Conservation (phyloP, 495 filamentous ascomycete species). For the Hyaloscypha finlandica region DNA sequence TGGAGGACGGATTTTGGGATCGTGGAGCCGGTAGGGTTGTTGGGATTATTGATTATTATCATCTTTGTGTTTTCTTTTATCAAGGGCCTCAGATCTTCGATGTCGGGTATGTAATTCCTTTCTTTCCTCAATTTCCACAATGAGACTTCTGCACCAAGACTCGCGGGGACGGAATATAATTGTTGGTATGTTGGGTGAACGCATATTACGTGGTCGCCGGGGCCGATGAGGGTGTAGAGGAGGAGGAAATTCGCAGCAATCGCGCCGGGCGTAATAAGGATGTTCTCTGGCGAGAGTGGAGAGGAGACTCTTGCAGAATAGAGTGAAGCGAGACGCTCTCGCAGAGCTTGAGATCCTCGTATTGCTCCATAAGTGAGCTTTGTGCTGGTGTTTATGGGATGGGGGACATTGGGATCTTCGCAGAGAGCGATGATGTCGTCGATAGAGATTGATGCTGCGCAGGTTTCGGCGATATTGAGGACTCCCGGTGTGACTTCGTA, state of each 20-base stretch:
- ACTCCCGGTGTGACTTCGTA: conserved; percentile 70
- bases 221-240: conserved; percentile 72
- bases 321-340: conserved; percentile 62
- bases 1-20: conserved; percentile 61
- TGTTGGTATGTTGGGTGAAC: conserved; percentile 92
- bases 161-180: conserved; percentile 74
- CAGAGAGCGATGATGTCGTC: conserved; percentile 64
- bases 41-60: conserved; percentile 72
- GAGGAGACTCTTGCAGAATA: conserved; percentile 59
- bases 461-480: conserved; percentile 87
- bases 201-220: conserved; percentile 87
- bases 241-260: conserved; percentile 82
- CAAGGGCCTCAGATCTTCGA: conserved; percentile 65
- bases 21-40: conserved; percentile 83
- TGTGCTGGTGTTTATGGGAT: conserved; percentile 42
- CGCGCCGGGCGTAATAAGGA: conserved; percentile 79
- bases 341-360: conserved; percentile 64
- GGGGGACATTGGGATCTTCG: conserved; percentile 46
- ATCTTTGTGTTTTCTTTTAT: conserved; percentile 76
- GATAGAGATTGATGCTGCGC: conserved; percentile 78
- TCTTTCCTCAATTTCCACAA: conserved; percentile 72
- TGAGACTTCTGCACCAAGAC: conserved; percentile 78
- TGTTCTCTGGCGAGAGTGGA: conserved; percentile 60
- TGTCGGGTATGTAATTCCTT: conserved; percentile 67
- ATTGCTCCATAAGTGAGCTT: conserved; percentile 73